A percentile compares a stretch with the other conserved stretches of the same genome.
Conservation (phyloP, 345 rosid genomes). For the Ceriops decandra region DNA sequence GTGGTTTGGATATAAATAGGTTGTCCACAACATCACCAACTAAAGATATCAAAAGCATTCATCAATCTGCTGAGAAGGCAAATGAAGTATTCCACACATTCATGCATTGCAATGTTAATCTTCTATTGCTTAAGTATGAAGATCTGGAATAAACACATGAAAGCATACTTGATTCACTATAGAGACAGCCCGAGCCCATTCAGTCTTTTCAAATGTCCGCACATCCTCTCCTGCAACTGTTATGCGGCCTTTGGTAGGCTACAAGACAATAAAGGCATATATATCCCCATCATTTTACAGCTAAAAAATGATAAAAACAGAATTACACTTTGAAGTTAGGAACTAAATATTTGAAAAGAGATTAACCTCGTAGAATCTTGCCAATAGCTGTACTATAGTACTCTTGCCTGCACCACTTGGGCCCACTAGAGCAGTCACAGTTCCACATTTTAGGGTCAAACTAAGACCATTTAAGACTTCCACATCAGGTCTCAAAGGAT, state of each 20-base stretch:
- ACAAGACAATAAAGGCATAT: conserved; percentile 23
- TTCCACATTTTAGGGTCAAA: conserved; percentile 69
- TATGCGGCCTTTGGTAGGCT: conserved; percentile 87
- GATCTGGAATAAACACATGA: neutral
- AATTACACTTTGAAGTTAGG: conserved; percentile 3
- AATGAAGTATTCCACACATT: neutral
- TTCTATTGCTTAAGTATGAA: neutral
- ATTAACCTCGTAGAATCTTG: conserved; percentile 88
- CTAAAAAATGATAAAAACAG: neutral
- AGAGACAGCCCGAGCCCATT: conserved; percentile 88
- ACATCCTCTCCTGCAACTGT: conserved; percentile 90
- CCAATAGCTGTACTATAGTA: conserved; percentile 87
- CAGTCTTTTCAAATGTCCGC: conserved; percentile 83
- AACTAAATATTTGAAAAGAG: conserved; percentile 1
- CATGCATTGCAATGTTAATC: neutral
- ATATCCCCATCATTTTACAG: conserved; percentile 8
- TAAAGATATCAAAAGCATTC: neutral
- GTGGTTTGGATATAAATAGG: conserved; percentile 5
- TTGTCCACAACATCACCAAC: neutral
- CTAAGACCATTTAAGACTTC: conserved; percentile 67
- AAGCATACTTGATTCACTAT: conserved; percentile 80
- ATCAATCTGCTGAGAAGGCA: neutral
- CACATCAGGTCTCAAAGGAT: conserved; percentile 80
- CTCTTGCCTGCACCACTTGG: conserved; percentile 98
- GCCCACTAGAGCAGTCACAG: conserved; percentile 92